Base-by-base conservation (phyloP, 495 filamentous ascomycete species). In the Aspergillus wentii region DNA sequence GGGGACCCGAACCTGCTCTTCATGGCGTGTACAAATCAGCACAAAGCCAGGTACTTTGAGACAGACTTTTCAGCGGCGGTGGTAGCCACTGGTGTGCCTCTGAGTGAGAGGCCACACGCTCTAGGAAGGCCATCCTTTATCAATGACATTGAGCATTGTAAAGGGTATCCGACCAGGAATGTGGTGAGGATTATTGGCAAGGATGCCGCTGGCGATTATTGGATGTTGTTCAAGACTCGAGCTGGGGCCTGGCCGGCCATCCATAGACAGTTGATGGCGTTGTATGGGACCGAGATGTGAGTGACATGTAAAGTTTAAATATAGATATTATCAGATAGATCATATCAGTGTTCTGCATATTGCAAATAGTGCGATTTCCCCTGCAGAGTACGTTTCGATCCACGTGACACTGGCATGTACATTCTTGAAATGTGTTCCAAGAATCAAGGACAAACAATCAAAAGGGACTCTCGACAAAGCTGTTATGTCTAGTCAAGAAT, bases 151-250 rank as follows among this genome's bases (percentile, higher is more conserved):
- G 57, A 13, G 42, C 59, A 38, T 56, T 61, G 27, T 50, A 48
- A 7, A 40, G 46, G 20, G 49, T 71, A 48, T 51, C 62, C 21
- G 6, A 32, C 33, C 22, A 32, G 42, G 8, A 43, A 51, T 15
- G 20, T 38, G 15, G 21, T 40, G 9, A 30, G 22, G 5, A 52
- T 72, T 10, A 37, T 70, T 16, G 70, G 70, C 1, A 68, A 71
- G 48, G 69, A 72, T 39, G 48, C 42, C 4, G 52, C 52, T 21
- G 70, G 66, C 2, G 67, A 71, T 45, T 74, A 67, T 34, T 69
- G 66, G 68, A 32, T 68, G n/a, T 9, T 33, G 31, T 40, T 30
- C n/a, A 37, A 30, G 23, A 17, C 28, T 5, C 27, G 41, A 26
- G 27, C 26, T 17, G 27, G 15, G 5, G 41, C 33, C 14, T 43